Conservation (phyloP, 495 filamentous ascomycete genomes). For the Neurospora intermedia region DNA sequence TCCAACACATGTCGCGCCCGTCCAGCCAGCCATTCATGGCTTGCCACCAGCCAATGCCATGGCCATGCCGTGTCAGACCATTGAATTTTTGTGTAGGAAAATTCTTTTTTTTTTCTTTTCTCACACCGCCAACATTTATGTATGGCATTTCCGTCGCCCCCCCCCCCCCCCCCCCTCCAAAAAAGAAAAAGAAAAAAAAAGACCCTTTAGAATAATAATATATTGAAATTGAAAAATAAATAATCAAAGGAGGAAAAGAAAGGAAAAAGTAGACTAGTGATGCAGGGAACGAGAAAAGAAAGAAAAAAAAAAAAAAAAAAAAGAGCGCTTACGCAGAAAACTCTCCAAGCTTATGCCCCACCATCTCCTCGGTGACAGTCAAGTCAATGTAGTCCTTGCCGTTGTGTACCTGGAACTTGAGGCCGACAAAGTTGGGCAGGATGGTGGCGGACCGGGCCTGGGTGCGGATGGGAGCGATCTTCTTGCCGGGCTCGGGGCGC, state of each 20-base stretch:
- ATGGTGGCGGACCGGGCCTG: constrained; percentile 88
- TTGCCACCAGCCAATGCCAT: neutral
- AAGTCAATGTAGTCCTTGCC: constrained; percentile 89
- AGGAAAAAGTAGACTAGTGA: neutral
- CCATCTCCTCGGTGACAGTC: constrained; percentile 92
- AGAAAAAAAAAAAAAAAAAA: neutral
- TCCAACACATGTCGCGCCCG: neutral
- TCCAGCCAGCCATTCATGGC: too few species aligned
- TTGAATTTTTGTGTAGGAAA: too few species aligned
- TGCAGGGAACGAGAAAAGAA: neutral
- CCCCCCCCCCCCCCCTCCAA: too few species aligned
- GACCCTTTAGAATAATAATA: too few species aligned
- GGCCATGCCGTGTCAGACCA: too few species aligned
- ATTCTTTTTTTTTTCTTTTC: too few species aligned
- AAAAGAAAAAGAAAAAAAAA: too few species aligned
- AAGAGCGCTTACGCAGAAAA: constrained; percentile 66
- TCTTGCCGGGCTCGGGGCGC: constrained; percentile 50
- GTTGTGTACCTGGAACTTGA: constrained; percentile 90
- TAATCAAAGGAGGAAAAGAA: too few species aligned
- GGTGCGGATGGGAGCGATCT: constrained; percentile 66
- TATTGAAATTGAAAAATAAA: too few species aligned
- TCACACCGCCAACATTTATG: neutral
- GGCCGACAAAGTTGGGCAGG: constrained; percentile 88
- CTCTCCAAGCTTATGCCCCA: constrained; percentile 93
- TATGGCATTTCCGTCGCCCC: too few species aligned